Evolutionary conservation across 2,329 filamentous ascomycete species (phyloP).

Genomic region (Orbilia ellipsospora): DNA sequence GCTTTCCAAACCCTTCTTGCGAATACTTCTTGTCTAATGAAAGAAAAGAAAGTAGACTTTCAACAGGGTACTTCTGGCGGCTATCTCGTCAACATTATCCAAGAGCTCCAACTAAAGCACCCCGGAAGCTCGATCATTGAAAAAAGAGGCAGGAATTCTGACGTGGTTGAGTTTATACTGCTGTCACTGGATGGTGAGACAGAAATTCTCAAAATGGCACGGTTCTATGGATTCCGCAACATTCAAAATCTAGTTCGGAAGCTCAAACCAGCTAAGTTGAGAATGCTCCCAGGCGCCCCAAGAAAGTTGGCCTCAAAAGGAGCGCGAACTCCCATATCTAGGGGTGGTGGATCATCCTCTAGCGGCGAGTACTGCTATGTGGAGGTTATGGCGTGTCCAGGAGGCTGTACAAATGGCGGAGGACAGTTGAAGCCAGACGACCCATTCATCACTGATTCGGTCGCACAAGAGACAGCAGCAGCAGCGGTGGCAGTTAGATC

Average conservation of each 20-base stretch:
- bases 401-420: slow-evolving; percentile 97
- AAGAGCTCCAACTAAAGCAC: slow-evolving; percentile 76
- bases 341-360: slow-evolving; percentile 59
- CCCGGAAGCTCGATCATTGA: slow-evolving; percentile 78
- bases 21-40: background rate
- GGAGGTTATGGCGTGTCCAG: slow-evolving; percentile 98
- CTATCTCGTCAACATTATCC: slow-evolving; percentile 85
- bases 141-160: slow-evolving; percentile 83
- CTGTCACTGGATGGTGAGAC: slow-evolving; percentile 36
- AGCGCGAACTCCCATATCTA: slow-evolving; percentile 60
- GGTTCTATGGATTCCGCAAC: slow-evolving; percentile 97
- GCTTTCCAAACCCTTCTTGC: slow-evolving; percentile 20
- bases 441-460: slow-evolving; percentile 66
- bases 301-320: slow-evolving; percentile 63
- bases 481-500: slow-evolving; percentile 66
- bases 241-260: slow-evolving; percentile 97
- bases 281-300: slow-evolving; percentile 73
- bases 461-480: slow-evolving; percentile 61
- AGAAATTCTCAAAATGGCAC: slow-evolving; percentile 74
- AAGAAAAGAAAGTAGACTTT: background rate
- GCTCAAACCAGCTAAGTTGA: slow-evolving; percentile 81
- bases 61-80: slow-evolving; percentile 85
- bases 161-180: slow-evolving; percentile 81
- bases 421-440: slow-evolving; percentile 94
- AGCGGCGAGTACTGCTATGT: slow-evolving; percentile 47